Evolutionary conservation across 352 stramenopile species (phyloP), one percentile per base, ranked within the genome.

Genomic region (Globisporangium parvum): DNA sequence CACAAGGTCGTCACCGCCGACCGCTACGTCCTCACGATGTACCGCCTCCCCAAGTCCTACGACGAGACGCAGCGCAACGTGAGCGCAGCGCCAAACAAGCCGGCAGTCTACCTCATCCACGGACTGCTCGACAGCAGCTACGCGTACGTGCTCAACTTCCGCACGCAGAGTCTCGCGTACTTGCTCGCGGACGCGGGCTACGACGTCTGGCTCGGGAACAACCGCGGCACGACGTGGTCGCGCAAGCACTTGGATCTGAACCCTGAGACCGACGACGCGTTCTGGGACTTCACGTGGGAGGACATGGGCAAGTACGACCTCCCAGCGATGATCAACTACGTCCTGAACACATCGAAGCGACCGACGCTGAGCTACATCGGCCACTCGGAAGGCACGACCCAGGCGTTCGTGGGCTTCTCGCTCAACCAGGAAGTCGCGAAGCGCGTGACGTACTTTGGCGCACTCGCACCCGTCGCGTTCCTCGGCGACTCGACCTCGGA

Each of bases 211-310:
- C 69, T 86, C 23, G 75, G 73, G 40, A 86, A 83, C 62, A 83
- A 86, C 62, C 73, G 73, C 40, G 75, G 73, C 51, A 82, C 66
- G 45, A 83, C 73, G 3, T 86, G 73, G 73, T 86, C 73, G 5
- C 65, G 62, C 20, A 41, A 65, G 45, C 74, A 81, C 65, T 26
- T 52, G 15, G 47, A 52, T 15, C 20, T 40, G 14, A 51, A 40
- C 18, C 14, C 47, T 3, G 17, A 41, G 42, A 45, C 56, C 26
- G 66, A 80, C 47, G 51, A 68, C 20, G 51, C 48, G 47, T 86
- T 78, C 62, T 86, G 75, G 70, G 69, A 81, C 24, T 86, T 83
- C 52, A 67, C 59, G 21, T 86, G 71, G 68, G 70, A 80, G 47
- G 61, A 86, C 26, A 86, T 83, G 75, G 75, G 55, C 33, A 60